These are phyloP conservation scores for Trichophyton verrucosum DNA, from an alignment of 2,329 filamentous ascomycete species.

Conservation along the genomic window DNA sequence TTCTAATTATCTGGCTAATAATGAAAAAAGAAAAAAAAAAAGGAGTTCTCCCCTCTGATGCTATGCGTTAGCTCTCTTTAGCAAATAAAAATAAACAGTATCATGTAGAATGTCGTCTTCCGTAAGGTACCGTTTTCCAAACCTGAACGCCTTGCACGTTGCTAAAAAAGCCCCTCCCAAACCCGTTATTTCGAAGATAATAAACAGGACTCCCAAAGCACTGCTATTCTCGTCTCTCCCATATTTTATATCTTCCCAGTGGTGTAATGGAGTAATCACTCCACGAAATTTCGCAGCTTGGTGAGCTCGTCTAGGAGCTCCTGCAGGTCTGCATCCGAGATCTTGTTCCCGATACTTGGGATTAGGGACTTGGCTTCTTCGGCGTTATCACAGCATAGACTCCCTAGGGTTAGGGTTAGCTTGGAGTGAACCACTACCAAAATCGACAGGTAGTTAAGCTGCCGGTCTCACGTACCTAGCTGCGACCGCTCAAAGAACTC, in stretches of 20 bases:
- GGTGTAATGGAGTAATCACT: constrained; percentile 16
- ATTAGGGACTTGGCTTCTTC: constrained; percentile 97
- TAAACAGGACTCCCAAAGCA: not conserved
- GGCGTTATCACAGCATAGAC: constrained; percentile 77
- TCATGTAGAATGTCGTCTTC: not conserved
- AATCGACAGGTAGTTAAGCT: not conserved
- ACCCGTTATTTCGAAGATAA: not conserved
- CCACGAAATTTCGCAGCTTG: constrained; percentile 51
- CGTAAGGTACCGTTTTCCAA: not conserved
- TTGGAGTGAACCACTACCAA: not conserved
- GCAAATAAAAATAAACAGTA: not conserved
- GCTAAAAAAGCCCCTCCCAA: not conserved
- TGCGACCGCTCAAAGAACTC: constrained; percentile 90
- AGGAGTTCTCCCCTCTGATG: not conserved
- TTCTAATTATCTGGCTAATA: not conserved
- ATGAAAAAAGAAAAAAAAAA: too few relatives aligned
- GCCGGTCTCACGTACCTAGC: constrained; percentile 49
- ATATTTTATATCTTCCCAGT: not conserved
- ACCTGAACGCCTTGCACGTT: not conserved
- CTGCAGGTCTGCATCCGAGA: constrained; percentile 76
- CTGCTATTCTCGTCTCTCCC: not conserved
- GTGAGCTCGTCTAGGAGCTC: constrained; percentile 81
- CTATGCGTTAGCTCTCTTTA: not conserved
- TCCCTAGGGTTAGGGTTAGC: constrained; percentile 44
- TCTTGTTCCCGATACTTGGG: constrained; percentile 77